Evolutionary conservation across 345 rosid species (phyloP), one percentile per base, ranked within the genome.

Genomic region (Dimocarpus longan): DNA sequence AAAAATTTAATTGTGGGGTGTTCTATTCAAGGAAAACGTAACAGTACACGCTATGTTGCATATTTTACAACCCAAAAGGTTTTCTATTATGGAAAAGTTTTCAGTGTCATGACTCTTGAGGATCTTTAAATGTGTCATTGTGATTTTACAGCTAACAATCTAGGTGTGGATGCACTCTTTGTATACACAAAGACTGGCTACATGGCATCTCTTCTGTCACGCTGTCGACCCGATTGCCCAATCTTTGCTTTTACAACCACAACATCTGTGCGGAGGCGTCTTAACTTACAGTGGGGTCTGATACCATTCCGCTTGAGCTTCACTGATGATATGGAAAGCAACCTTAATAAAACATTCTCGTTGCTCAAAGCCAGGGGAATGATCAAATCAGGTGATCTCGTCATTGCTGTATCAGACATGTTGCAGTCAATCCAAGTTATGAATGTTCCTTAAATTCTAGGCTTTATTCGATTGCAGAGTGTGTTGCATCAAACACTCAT

Each of bases 141-240:
- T 80, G 56, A 48, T 76, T 70, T 79, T 87, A 85, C 93, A 96
- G 99, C 99, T 8, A 96, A 94, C 90, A 94, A 96, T 80, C 88
- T 96, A 64, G 97, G 79, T 82, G 98, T 91, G 75, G 99, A 96
- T 37, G 99, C 99, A 0, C 86, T 94, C 71, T 96, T 96, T 82
- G 99, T 96, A 40, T 96, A 94, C 88, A 96, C 99, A 12, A 94
- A 84, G 79, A 86, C 85, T 5, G 97, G 99, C 66, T 97, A 96
- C 88, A 96, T 94, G 98, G 98, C 99, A 22, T 91, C 97, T 68
- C 88, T 96, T 50, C 83, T 96, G 70, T 96, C 98, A 4, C 87
- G 98, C 15, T 96, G 98, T 84, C 91, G 98, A 56, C 99, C 99
- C 16, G 99, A 96, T 85, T 96, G 99, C 78, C 99, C 99, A 18